A percentile compares a stretch with the other conserved stretches of the same genome.
phyloP scores from a whole-genome alignment of 768 basidiomycete species.

The Mycena rebaudengoi region DNA sequence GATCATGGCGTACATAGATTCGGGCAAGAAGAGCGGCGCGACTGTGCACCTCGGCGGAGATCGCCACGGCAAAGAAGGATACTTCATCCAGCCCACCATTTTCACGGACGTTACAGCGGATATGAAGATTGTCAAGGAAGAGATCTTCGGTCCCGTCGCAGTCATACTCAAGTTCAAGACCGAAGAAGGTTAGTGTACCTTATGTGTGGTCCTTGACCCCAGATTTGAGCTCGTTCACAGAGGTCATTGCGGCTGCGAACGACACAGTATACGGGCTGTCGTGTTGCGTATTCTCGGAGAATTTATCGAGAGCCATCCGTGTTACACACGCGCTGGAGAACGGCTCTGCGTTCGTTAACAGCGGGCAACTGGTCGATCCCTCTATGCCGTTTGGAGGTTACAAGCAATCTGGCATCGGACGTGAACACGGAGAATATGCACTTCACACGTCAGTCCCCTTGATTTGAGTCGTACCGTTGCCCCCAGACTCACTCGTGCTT shows the following conservation, averaged over 20 bases:
- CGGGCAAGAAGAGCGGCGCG: conserved; percentile 72
- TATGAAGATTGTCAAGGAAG: conserved; percentile 74
- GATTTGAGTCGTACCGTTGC: neutral
- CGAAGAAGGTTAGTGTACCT: conserved; percentile 47
- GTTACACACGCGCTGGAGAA: conserved; percentile 81
- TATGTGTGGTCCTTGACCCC: too few species aligned
- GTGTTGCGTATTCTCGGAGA: conserved; percentile 83
- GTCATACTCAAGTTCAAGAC: conserved; percentile 73
- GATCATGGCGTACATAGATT: conserved; percentile 77
- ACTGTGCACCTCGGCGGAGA: conserved; percentile 68
- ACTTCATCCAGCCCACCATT: conserved; percentile 74
- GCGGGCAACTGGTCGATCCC: conserved; percentile 56
- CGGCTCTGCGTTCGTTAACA: conserved; percentile 62
- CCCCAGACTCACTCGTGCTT: neutral
- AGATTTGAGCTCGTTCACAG: too few species aligned
- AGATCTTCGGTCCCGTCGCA: conserved; percentile 81
- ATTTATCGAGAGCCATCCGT: conserved; percentile 77
- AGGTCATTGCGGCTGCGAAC: conserved; percentile 80
- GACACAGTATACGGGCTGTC: conserved; percentile 90
- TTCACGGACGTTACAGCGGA: conserved; percentile 67
- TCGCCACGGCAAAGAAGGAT: conserved; percentile 63
- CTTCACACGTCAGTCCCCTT: conserved; percentile 57
- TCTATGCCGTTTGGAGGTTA: conserved; percentile 85
- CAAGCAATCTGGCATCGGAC: conserved; percentile 85
- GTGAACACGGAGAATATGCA: conserved; percentile 84